Evolutionary conservation across 108 stramenopile species (phyloP).

Genomic region (Fragilaria radians): DNA sequence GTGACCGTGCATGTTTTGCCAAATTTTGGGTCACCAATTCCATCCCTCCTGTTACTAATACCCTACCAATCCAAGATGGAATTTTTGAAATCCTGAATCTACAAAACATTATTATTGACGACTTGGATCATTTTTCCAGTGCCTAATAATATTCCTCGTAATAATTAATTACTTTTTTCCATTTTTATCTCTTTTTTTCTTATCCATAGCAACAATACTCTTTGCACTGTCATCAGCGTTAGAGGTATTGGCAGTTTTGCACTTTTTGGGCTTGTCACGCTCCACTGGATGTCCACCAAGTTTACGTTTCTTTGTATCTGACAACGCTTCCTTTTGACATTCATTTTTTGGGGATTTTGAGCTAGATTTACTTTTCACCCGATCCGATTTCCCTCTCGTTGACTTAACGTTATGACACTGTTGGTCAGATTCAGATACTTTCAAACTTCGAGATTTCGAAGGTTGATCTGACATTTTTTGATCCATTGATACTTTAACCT

Average conservation of each 20-base stretch:
- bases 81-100: constrained; percentile 80
- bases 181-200: neutral
- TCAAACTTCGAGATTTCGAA: too few species aligned
- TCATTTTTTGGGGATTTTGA: too few species aligned
- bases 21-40: constrained; percentile 84
- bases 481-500: too few species aligned
- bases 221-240: neutral
- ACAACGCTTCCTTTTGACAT: too few species aligned
- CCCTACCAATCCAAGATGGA: constrained; percentile 60
- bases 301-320: too few species aligned
- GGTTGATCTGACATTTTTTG: too few species aligned
- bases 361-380: too few species aligned
- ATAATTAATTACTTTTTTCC: neutral
- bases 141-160: constrained; percentile 3
- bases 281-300: neutral
- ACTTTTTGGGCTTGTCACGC: neutral
- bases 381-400: too few species aligned
- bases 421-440: too few species aligned
- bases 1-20: constrained; percentile 76
- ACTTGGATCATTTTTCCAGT: constrained; percentile 67
- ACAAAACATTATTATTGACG: constrained; percentile 57
- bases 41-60: constrained; percentile 68
- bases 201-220: neutral
- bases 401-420: too few species aligned
- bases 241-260: neutral